These are phyloP conservation scores for Paratinospora sagittata DNA, from an alignment of 164 flowering plant species.

Conservation along the genomic window DNA sequence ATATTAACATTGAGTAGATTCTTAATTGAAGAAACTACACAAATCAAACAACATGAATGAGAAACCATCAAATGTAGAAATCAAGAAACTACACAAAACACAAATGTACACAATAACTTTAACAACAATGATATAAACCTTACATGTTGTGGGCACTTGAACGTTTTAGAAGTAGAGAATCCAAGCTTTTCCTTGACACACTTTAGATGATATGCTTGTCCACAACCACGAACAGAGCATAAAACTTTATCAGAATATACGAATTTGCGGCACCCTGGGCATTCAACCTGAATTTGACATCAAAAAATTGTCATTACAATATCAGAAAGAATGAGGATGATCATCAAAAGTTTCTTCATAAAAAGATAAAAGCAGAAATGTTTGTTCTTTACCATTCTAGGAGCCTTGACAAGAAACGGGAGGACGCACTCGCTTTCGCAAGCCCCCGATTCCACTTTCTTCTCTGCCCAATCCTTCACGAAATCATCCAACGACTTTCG, in stretches of 20 bases:
- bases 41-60: no score
- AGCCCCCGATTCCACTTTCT: constrained; percentile 27
- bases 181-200: constrained; percentile 50
- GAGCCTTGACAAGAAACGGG: constrained; percentile 31
- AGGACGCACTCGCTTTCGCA: constrained; percentile 23
- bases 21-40: no score
- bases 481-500: constrained; percentile 22
- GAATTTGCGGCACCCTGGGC: constrained; percentile 44
- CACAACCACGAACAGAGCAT: constrained; percentile 65
- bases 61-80: neutral
- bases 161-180: constrained; percentile 32
- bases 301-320: neutral
- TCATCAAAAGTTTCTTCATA: neutral
- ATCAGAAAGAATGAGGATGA: neutral
- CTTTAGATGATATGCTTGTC: constrained; percentile 41
- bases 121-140: constrained; percentile 12
- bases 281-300: constrained; percentile 54
- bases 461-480: constrained; percentile 23
- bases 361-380: neutral
- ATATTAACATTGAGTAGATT: no score
- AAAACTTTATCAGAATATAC: constrained; percentile 45
- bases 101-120: neutral
- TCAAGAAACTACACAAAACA: neutral
- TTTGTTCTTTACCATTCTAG: constrained; percentile 21
- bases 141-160: constrained; percentile 97